Evolutionary conservation across 768 basidiomycete genomes (phyloP).

Genomic region (Suillus clintonianus): DNA sequence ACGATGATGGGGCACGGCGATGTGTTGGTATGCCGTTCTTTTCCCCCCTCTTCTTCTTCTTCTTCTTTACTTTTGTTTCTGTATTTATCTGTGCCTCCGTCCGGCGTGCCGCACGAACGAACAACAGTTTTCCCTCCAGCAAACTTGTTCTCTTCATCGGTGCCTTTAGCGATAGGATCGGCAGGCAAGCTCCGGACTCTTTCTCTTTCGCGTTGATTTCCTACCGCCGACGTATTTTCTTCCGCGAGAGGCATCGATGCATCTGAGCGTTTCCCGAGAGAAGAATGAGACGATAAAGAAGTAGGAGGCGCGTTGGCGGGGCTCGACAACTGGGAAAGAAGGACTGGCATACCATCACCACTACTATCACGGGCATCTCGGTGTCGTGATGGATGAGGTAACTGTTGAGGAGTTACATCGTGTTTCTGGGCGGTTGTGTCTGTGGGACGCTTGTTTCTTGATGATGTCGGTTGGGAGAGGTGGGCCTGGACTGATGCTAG

Average conservation of each 20-base stretch:
- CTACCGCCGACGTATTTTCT: not conserved
- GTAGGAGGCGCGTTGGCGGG: not conserved
- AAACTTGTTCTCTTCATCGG: conserved; percentile 3
- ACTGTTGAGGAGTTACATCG: not conserved
- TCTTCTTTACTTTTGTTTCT: conserved; percentile 5
- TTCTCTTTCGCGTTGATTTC: not conserved
- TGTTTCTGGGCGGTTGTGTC: not conserved
- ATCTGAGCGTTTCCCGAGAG: not conserved
- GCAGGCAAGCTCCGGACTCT: not conserved
- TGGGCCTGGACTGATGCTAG: conserved; percentile 51
- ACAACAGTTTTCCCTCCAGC: conserved; percentile 28
- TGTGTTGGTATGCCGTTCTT: not conserved
- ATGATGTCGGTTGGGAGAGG: conserved; percentile 27
- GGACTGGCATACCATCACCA: not conserved
- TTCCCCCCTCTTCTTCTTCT: too few relatives aligned
- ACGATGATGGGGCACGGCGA: not conserved
- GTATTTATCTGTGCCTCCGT: not conserved
- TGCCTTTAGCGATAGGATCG: not conserved
- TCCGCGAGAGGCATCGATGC: not conserved
- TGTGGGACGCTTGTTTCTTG: not conserved
- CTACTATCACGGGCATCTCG: not conserved
- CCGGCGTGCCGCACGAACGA: conserved; percentile 29
- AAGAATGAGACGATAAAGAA: not conserved
- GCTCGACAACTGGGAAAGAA: conserved; percentile 8
- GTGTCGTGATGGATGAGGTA: not conserved